Base-by-base conservation (phyloP, 306 rosid species). In the Prunus campanulata region DNA sequence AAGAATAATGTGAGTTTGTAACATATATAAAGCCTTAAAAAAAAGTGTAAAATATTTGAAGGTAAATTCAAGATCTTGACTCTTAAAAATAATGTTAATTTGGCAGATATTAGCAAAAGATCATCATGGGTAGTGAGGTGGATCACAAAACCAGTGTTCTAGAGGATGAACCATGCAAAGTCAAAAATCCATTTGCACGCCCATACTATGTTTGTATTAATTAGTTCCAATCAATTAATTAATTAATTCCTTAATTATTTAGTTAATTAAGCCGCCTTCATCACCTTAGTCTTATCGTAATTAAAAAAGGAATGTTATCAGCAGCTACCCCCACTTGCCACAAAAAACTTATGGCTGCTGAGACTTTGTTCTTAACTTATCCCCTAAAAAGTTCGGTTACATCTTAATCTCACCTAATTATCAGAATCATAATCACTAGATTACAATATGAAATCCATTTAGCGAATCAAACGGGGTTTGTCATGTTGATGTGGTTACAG, bases 61-160 rank as follows among this genome's bases (percentile, higher is more conserved):
- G 39, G 39, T 4, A 4, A 32, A 32, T 32, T 6, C 6, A 32
- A 32, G 39, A 32, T 32, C 39, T 32, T 32, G 39, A 5, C 5
- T 32, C 39, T 32, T 5, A 32, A 32, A 32, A 32, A 32, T 32
- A 0, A 32, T 32, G 39, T 32, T 32, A 32, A 32, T 32, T 32
- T 32, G 7, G 6, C 39, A 32, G 39, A 32, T 35, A 35, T 6
- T 35, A 6, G 44, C 44, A 39, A 13, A 2, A 11, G 14, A 10
- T 48, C 14, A 59, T 74, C 22, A 68, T 59, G 64, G 54, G 9
- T 18, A 22, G 6, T 61, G 92, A 88, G 87, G 90, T 79, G 93
- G 97, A 88, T 79, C 94, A 86, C 94, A 80, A 83, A 82, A 70
- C 16, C 10, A 30, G 56, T 50, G 65, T 79, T 86, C 74, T 83